A percentile compares a stretch with the other conserved stretches of the same genome.
Conservation (phyloP, 192 early-diverging fungal species). For the Hyaloraphidium curvatum region DNA sequence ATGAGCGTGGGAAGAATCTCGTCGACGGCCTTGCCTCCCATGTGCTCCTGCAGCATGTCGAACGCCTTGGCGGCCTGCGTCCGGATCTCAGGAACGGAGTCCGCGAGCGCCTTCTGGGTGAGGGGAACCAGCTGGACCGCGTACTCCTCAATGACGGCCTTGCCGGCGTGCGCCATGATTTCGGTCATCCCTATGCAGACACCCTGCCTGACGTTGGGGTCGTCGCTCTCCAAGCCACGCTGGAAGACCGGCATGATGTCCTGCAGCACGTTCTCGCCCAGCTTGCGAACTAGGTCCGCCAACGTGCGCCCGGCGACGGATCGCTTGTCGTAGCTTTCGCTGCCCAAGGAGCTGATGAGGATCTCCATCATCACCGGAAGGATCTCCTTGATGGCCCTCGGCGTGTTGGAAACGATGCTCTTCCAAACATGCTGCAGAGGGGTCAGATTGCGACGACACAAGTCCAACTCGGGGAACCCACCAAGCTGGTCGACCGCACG, state of each 20-base stretch:
- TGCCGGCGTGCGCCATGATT: constrained; percentile 72
- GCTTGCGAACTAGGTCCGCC: constrained; percentile 81
- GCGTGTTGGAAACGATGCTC: constrained; percentile 83
- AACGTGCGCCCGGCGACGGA: constrained; percentile 76
- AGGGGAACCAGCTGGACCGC: constrained; percentile 62
- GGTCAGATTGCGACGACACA: too few relatives aligned
- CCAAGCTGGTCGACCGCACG: not conserved
- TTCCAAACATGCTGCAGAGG: constrained; percentile 99
- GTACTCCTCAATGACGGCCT: constrained; percentile 61
- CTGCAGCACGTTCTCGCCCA: constrained; percentile 75
- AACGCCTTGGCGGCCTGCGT: constrained; percentile 91
- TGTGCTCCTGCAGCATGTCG: constrained; percentile 75
- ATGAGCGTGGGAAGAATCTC: constrained; percentile 77
- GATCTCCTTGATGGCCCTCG: constrained; percentile 89
- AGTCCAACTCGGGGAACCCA: too few relatives aligned
- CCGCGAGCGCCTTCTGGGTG: constrained; percentile 69
- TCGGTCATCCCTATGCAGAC: constrained; percentile 83
- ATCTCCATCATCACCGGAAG: constrained; percentile 78
- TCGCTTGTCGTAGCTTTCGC: constrained; percentile 55
- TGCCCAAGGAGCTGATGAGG: constrained; percentile 61
- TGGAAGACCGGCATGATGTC: constrained; percentile 86
- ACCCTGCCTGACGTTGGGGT: constrained; percentile 63
- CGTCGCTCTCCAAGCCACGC: constrained; percentile 44
- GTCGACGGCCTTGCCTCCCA: constrained; percentile 86
- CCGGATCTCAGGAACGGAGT: constrained; percentile 65